These are phyloP conservation scores for Rhizopogon sp. DNA, from an alignment of 768 basidiomycete species.

Conservation along the genomic window DNA sequence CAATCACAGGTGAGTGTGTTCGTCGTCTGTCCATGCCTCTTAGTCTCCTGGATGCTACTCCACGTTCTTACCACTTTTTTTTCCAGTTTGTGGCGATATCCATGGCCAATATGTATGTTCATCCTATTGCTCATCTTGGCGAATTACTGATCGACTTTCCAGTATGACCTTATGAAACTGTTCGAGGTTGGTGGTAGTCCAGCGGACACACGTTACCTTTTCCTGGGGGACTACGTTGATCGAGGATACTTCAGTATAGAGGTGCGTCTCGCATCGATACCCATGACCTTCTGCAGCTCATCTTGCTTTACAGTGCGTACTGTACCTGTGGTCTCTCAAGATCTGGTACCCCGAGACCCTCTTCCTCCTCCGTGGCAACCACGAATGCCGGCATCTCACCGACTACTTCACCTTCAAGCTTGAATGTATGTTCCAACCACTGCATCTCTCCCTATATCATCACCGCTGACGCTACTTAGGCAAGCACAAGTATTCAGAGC, in stretches of 20 bases:
- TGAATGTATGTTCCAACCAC: slow-evolving; percentile 63
- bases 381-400: slow-evolving; percentile 97
- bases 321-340: slow-evolving; percentile 97
- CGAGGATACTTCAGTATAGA: slow-evolving; percentile 93
- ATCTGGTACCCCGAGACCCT: slow-evolving; percentile 99
- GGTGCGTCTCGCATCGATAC: slow-evolving; percentile 35
- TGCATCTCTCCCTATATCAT: slow-evolving; percentile 1
- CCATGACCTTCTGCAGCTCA: slow-evolving; percentile 2
- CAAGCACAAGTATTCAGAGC: slow-evolving; percentile 98
- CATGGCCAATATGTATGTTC: slow-evolving; percentile 94
- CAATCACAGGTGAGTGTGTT: slow-evolving; percentile 75
- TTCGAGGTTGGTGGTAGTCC: slow-evolving; percentile 94
- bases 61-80: background rate
- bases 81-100: slow-evolving; percentile 92
- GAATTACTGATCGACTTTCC: slow-evolving; percentile 1
- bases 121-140: slow-evolving; percentile 3
- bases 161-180: slow-evolving; percentile 95
- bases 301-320: slow-evolving; percentile 64
- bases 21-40: background rate
- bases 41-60: slow-evolving; percentile 1
- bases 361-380: slow-evolving; percentile 95
- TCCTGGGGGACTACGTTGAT: slow-evolving; percentile 92
- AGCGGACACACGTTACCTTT: slow-evolving; percentile 90
- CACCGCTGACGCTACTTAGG: slow-evolving; percentile 40
- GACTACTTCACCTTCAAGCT: slow-evolving; percentile 99